A percentile compares a stretch with the other conserved stretches of the same genome.
Evolutionary conservation across 192 early-diverging fungal genomes (phyloP).

Genomic region (Backusella tarrabulga): DNA sequence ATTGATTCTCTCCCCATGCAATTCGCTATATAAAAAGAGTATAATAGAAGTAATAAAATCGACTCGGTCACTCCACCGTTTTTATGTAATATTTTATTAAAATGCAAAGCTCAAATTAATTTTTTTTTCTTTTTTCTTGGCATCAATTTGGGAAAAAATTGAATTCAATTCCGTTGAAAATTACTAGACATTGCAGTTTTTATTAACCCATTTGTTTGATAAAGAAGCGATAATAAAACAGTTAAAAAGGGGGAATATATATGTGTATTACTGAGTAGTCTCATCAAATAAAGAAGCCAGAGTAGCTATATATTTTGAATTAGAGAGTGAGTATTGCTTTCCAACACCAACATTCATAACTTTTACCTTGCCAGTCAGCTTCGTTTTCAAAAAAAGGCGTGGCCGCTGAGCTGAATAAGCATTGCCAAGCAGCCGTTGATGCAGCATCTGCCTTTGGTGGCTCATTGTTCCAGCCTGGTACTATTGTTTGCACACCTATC

Average conservation of each 20-base stretch:
- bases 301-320: neutral
- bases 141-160: too few relatives aligned
- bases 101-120: too few relatives aligned
- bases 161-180: too few relatives aligned
- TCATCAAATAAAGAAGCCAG: slow-evolving; percentile 7
- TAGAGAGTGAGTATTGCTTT: neutral
- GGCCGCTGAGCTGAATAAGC: slow-evolving; percentile 10
- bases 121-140: too few relatives aligned
- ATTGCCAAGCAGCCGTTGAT: slow-evolving; percentile 13
- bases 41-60: neutral
- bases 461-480: neutral
- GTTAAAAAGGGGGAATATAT: neutral
- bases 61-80: neutral
- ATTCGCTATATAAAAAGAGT: neutral
- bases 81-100: too few relatives aligned
- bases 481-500: slow-evolving; percentile 10
- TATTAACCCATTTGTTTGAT: neutral
- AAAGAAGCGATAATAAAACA: too few relatives aligned
- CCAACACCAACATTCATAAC: neutral
- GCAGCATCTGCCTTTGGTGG: neutral
- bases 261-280: neutral
- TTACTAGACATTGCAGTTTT: too few relatives aligned
- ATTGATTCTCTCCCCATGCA: slow-evolving; percentile 5
- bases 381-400: slow-evolving; percentile 12
- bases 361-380: neutral